Percentiles rank a stretch among this genome's conserved stretches.
These are phyloP conservation scores for Narthecium ossifragum DNA, from an alignment of 106 monocot species.

Conservation along the genomic window DNA sequence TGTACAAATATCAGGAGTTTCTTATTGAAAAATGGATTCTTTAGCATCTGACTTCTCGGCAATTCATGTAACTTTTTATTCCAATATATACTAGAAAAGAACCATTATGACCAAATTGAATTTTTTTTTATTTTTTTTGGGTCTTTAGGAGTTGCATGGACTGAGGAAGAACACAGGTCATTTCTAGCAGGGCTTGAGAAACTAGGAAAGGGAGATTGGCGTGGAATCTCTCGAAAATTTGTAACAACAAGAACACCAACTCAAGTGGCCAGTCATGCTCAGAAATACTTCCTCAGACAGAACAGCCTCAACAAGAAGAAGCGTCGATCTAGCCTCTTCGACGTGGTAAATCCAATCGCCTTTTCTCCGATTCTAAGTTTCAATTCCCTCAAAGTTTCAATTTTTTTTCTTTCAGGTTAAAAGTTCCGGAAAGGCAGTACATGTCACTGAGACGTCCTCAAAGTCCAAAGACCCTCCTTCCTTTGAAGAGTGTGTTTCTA, in stretches of 20 bases:
- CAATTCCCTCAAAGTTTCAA: background rate
- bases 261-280: slow-evolving; percentile 47
- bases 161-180: slow-evolving; percentile 28
- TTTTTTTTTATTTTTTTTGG: too few relatives aligned
- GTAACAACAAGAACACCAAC: slow-evolving; percentile 38
- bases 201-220: slow-evolving; percentile 39
- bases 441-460: background rate
- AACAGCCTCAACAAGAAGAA: slow-evolving; percentile 26
- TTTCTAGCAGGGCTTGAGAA: slow-evolving; percentile 32
- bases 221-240: slow-evolving; percentile 33
- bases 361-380: background rate
- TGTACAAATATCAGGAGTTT: background rate
- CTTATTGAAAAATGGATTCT: too few relatives aligned
- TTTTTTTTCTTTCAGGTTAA: slow-evolving; percentile 11
- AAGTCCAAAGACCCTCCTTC: background rate
- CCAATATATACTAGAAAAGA: too few relatives aligned
- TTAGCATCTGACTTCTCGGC: too few relatives aligned
- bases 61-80: too few relatives aligned
- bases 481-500: background rate
- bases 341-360: slow-evolving; percentile 5
- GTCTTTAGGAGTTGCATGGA: slow-evolving; percentile 33
- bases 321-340: slow-evolving; percentile 31
- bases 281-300: slow-evolving; percentile 39
- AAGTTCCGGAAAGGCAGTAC: background rate
- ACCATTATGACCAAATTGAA: too few relatives aligned